phyloP scores from a whole-genome alignment of 192 early-diverging fungal genomes.

The Coemansia sp. region DNA sequence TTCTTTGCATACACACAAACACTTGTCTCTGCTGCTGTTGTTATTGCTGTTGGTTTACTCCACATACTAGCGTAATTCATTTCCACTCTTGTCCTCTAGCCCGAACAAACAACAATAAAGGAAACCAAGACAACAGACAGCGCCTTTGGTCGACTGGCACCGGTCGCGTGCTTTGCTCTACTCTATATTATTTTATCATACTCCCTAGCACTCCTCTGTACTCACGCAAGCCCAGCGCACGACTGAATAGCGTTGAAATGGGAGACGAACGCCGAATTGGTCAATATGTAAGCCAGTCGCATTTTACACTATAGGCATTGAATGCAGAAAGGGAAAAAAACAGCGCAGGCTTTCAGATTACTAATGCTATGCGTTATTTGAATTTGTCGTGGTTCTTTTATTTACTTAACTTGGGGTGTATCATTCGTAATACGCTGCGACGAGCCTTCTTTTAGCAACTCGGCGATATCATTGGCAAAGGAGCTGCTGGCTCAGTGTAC shows the following conservation, averaged over 20 bases:
- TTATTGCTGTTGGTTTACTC: neutral
- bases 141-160: neutral
- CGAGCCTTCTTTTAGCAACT: constrained; percentile 55
- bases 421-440: neutral
- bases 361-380: neutral
- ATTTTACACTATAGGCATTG: neutral
- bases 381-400: neutral
- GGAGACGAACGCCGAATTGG: constrained; percentile 50
- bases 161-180: neutral
- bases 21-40: neutral
- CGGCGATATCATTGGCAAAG: constrained; percentile 75
- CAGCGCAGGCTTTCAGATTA: neutral
- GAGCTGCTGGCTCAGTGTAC: constrained; percentile 73
- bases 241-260: constrained; percentile 16
- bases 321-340: neutral
- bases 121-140: neutral
- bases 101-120: neutral
- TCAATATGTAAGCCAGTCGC: constrained; percentile 44
- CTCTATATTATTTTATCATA: constrained; percentile 1
- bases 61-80: neutral
- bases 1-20: constrained; percentile 3
- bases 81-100: neutral
- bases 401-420: neutral
- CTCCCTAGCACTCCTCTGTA: too few relatives aligned
- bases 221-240: too few relatives aligned